A percentile compares a stretch with the other conserved stretches of the same genome.
Conservation (phyloP, 2,329 filamentous ascomycete genomes). For the Botrytis pseudocinerea region DNA sequence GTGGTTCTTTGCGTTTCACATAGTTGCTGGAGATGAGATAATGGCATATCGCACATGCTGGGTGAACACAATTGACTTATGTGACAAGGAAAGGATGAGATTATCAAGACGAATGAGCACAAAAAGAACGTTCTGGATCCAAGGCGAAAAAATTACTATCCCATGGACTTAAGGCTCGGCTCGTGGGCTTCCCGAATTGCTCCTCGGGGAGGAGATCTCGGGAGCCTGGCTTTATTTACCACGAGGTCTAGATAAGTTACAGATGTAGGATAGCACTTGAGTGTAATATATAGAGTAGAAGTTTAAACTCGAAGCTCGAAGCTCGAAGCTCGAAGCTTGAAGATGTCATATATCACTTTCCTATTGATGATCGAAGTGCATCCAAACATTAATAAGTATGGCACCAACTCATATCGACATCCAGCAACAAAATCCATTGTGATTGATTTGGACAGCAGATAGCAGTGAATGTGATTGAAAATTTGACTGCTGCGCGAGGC, state of each 20-base stretch:
- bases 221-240: background rate
- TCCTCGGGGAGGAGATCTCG: background rate
- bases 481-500: background rate
- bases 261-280: background rate
- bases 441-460: background rate
- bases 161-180: constrained; percentile 8
- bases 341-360: background rate
- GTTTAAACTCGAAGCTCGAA: background rate
- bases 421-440: background rate
- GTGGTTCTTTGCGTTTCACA: background rate
- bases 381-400: background rate
- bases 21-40: constrained; percentile 11
- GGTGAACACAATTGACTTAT: background rate
- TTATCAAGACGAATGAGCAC: background rate
- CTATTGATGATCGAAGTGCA: background rate
- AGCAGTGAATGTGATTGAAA: constrained; percentile 2
- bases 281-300: background rate
- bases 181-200: constrained; percentile 2
- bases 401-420: background rate
- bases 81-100: constrained; percentile 1
- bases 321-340: background rate
- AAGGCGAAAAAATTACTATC: background rate
- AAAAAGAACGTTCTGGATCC: constrained; percentile 17
- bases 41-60: background rate
- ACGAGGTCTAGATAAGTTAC: constrained; percentile 9